These are phyloP conservation scores for Penicillium fimorum DNA, from an alignment of 495 filamentous ascomycete genomes.

Conservation along the genomic window DNA sequence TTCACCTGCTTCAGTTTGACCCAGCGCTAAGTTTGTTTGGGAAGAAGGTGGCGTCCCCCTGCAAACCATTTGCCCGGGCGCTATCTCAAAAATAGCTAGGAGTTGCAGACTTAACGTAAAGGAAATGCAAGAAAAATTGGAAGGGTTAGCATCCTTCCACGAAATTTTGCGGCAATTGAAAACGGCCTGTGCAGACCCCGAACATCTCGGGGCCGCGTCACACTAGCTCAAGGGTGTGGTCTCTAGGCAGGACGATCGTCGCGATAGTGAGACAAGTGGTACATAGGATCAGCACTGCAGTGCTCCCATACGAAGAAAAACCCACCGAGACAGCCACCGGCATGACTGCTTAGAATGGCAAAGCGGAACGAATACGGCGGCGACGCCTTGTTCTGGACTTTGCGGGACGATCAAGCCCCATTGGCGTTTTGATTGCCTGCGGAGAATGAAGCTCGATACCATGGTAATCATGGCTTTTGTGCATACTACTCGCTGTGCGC, in stretches of 20 bases:
- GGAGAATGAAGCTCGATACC: constrained; percentile 1
- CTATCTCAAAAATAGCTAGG: not conserved
- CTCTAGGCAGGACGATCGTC: constrained; percentile 1
- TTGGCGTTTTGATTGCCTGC: constrained; percentile 1
- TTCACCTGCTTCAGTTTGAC: not conserved
- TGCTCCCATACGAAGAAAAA: not conserved
- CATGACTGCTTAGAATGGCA: constrained; percentile 6
- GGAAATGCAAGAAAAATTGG: not conserved
- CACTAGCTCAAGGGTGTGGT: constrained; percentile 1
- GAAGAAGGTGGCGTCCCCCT: not conserved
- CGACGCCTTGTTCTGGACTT: not conserved
- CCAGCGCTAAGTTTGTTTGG: not conserved
- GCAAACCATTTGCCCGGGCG: not conserved
- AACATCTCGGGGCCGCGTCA: constrained; percentile 2
- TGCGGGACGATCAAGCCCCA: not conserved
- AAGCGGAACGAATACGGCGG: not conserved
- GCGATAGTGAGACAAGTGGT: constrained; percentile 14
- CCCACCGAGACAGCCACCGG: not conserved
- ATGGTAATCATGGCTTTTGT: not conserved
- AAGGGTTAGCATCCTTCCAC: not conserved
- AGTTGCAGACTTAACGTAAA: not conserved
- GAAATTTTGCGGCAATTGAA: not conserved
- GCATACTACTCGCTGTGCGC: constrained; percentile 3
- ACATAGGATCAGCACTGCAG: constrained; percentile 14
- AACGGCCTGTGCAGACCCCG: not conserved